Percentiles rank a stretch among this genome's conserved stretches.
Evolutionary conservation across 768 basidiomycete species (phyloP).

Genomic region (Phallus indusiatus): DNA sequence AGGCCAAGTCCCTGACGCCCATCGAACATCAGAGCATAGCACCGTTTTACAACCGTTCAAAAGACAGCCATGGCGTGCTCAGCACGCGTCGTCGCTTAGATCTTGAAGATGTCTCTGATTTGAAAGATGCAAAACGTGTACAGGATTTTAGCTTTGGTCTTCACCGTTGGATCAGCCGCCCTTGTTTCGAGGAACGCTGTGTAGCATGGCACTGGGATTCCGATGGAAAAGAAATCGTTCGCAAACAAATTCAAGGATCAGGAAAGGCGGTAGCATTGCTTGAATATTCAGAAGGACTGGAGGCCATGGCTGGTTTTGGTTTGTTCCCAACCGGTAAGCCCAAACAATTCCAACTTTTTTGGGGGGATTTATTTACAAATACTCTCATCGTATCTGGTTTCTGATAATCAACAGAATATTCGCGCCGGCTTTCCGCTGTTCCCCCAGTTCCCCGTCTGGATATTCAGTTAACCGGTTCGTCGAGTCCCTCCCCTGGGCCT

Average conservation of each 20-base stretch:
- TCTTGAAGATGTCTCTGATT: conserved; percentile 10
- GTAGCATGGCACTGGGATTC: conserved; percentile 36
- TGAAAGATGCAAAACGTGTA: conserved; percentile 9
- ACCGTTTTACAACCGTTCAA: conserved; percentile 30
- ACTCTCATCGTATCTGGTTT: conserved; percentile 10
- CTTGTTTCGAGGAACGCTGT: conserved; percentile 68
- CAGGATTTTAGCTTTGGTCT: conserved; percentile 42
- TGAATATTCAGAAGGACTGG: conserved; percentile 61
- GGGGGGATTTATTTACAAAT: not conserved
- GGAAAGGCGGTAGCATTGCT: conserved; percentile 57
- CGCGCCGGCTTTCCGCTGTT: conserved; percentile 11
- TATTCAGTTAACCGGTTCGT: not conserved
- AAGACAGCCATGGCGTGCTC: conserved; percentile 20
- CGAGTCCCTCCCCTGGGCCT: conserved; percentile 7
- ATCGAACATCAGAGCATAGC: conserved; percentile 36
- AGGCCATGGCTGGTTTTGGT: conserved; percentile 43
- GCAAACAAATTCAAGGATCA: conserved; percentile 35
- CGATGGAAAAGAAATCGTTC: conserved; percentile 26
- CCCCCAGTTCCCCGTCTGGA: conserved; percentile 4
- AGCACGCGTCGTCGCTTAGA: conserved; percentile 16
- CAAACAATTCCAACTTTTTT: conserved; percentile 9
- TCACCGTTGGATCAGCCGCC: conserved; percentile 59
- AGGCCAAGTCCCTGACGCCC: conserved; percentile 26
- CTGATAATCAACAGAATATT: not conserved
- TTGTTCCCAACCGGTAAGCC: conserved; percentile 24